Conservation (phyloP, 495 filamentous ascomycete species). For the Talaromyces ruber region DNA sequence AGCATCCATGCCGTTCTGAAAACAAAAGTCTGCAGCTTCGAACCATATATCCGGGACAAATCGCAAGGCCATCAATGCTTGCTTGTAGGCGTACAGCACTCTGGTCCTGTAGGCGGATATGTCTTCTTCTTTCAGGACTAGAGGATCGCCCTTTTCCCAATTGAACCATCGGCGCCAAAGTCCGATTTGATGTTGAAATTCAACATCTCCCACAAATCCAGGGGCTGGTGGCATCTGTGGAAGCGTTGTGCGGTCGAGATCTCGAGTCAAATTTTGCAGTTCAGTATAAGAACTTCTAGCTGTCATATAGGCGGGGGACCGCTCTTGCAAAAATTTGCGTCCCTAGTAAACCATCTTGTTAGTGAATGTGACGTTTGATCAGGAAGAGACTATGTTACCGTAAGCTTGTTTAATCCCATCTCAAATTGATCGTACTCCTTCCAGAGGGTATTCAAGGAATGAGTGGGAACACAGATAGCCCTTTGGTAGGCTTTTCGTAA, state of each 20-base stretch:
- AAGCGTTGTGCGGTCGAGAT: constrained; percentile 65
- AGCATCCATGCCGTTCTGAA: constrained; percentile 59
- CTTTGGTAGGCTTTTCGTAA: constrained; percentile 85
- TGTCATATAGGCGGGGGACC: constrained; percentile 86
- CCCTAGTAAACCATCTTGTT: constrained; percentile 44
- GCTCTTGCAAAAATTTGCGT: constrained; percentile 85
- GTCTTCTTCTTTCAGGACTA: constrained; percentile 78
- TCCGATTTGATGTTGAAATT: constrained; percentile 78
- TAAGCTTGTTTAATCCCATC: constrained; percentile 81
- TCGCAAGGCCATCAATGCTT: constrained; percentile 84
- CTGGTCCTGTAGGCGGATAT: constrained; percentile 60
- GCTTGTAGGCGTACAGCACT: constrained; percentile 84
- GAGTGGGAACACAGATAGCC: constrained; percentile 75
- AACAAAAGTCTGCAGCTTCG: constrained; percentile 89
- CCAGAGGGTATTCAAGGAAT: constrained; percentile 75
- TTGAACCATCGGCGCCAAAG: constrained; percentile 89
- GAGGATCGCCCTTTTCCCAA: constrained; percentile 89
- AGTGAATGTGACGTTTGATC: constrained; percentile 3
- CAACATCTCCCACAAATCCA: constrained; percentile 79
- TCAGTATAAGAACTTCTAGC: constrained; percentile 78
- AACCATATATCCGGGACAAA: constrained; percentile 96
- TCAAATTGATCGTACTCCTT: constrained; percentile 97
- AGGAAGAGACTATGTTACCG: constrained; percentile 38
- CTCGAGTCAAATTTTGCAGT: constrained; percentile 74
- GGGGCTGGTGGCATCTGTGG: constrained; percentile 72